These are phyloP conservation scores for Coemansia interrupta DNA, from an alignment of 192 early-diverging fungal species.

Conservation along the genomic window DNA sequence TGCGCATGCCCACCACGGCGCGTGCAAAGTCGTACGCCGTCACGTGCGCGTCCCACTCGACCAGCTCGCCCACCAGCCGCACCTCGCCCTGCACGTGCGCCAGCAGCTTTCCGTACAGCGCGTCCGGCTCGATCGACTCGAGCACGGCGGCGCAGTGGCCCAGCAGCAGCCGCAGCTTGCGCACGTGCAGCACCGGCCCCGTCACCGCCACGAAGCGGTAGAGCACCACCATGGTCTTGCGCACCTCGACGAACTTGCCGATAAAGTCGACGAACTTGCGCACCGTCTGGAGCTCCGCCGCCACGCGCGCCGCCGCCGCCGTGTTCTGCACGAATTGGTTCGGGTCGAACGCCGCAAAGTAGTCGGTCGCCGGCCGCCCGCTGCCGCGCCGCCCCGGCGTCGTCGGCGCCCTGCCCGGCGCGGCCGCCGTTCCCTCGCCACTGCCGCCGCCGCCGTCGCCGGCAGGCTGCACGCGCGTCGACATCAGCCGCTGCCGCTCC, in stretches of 20 bases:
- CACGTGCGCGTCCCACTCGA: conserved; percentile 43
- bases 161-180: conserved; percentile 33
- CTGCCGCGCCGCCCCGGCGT: not conserved
- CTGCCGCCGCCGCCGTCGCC: not conserved
- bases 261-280: conserved; percentile 38
- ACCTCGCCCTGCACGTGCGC: conserved; percentile 39
- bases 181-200: conserved; percentile 39
- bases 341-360: conserved; percentile 30
- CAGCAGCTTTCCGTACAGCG: conserved; percentile 29
- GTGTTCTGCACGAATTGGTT: conserved; percentile 28
- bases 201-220: conserved; percentile 49
- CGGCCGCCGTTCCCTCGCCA: not conserved
- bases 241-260: conserved; percentile 42
- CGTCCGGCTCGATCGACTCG: conserved; percentile 21
- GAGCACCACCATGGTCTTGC: conserved; percentile 48
- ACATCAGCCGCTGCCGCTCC: conserved; percentile 33
- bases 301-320: conserved; percentile 31
- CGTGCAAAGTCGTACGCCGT: conserved; percentile 35
- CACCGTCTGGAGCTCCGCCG: conserved; percentile 37
- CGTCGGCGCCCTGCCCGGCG: not conserved
- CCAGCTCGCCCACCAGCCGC: conserved; percentile 29
- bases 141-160: conserved; percentile 25
- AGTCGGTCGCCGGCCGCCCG: not conserved
- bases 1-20: conserved; percentile 36
- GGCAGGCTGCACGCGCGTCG: conserved; percentile 10